These are phyloP conservation scores for Cicer yamashitae DNA, from an alignment of 306 rosid species.

Conservation along the genomic window DNA sequence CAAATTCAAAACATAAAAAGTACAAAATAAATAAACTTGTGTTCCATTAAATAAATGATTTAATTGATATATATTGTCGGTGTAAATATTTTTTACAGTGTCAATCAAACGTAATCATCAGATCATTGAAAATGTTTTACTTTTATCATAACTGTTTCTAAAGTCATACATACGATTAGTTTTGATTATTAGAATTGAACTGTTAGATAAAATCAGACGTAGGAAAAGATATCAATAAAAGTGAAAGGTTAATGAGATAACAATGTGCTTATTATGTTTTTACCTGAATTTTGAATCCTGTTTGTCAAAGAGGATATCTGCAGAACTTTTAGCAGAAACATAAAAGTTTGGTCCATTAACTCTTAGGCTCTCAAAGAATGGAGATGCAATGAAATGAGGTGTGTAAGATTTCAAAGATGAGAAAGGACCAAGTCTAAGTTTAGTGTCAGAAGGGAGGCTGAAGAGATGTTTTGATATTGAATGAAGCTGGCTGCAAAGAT, in stretches of 20 bases:
- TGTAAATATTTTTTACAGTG: no score
- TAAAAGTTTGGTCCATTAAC: slow-evolving; percentile 80
- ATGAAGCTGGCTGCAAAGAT: slow-evolving; percentile 62
- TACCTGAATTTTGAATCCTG: slow-evolving; percentile 74
- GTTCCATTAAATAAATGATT: not conserved
- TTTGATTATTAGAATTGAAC: not conserved
- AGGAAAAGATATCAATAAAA: not conserved
- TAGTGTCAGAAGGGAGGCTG: slow-evolving; percentile 76
- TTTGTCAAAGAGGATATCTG: slow-evolving; percentile 60
- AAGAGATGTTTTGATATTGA: slow-evolving; percentile 63
- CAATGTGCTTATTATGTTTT: not conserved
- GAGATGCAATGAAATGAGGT: slow-evolving; percentile 96
- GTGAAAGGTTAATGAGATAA: not conserved
- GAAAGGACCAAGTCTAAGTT: slow-evolving; percentile 88
- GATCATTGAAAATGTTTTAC: no score
- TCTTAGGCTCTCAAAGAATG: slow-evolving; percentile 89
- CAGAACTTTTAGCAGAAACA: slow-evolving; percentile 78
- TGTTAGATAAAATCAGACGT: not conserved
- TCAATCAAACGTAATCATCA: no score
- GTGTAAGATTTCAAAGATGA: slow-evolving; percentile 79
- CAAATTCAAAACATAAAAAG: slow-evolving; percentile 27
- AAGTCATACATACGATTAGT: no score
- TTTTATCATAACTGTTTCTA: no score
- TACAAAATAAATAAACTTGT: not conserved
- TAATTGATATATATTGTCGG: no score